Evolutionary conservation across 441 rosid genomes (phyloP).

Genomic region (Eruca vesicaria): DNA sequence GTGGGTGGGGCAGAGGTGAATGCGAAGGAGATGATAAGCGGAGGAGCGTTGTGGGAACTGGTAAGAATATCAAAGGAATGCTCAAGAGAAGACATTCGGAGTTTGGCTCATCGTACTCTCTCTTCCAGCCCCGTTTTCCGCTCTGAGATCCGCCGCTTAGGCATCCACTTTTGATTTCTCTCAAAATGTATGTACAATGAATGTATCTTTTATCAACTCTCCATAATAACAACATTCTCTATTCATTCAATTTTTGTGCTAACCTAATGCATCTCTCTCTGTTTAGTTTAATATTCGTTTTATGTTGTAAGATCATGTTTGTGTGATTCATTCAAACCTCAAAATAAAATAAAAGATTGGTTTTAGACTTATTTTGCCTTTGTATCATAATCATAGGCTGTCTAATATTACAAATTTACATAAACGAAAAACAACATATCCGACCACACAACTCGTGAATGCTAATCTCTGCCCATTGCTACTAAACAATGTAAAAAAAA

Average conservation of each 20-base stretch:
- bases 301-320: slow-evolving; percentile 1
- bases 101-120: slow-evolving; percentile 71
- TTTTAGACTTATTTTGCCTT: background rate
- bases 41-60: slow-evolving; percentile 98
- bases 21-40: slow-evolving; percentile 87
- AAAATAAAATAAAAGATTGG: background rate
- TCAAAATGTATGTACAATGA: background rate
- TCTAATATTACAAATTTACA: slow-evolving; percentile 30
- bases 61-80: slow-evolving; percentile 92
- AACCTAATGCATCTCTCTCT: background rate
- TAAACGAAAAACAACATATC: background rate
- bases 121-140: slow-evolving; percentile 73
- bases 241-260: background rate
- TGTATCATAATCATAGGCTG: background rate
- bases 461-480: slow-evolving; percentile 29
- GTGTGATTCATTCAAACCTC: background rate
- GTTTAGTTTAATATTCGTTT: background rate
- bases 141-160: slow-evolving; percentile 72
- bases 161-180: slow-evolving; percentile 62
- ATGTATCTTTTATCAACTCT: background rate
- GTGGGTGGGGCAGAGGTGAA: slow-evolving; percentile 89
- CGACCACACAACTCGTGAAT: slow-evolving; percentile 21
- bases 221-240: background rate
- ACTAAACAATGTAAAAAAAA: background rate
- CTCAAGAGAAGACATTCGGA: slow-evolving; percentile 93